Evolutionary conservation across 495 filamentous ascomycete genomes (phyloP).

Genomic region (Neurospora africana): DNA sequence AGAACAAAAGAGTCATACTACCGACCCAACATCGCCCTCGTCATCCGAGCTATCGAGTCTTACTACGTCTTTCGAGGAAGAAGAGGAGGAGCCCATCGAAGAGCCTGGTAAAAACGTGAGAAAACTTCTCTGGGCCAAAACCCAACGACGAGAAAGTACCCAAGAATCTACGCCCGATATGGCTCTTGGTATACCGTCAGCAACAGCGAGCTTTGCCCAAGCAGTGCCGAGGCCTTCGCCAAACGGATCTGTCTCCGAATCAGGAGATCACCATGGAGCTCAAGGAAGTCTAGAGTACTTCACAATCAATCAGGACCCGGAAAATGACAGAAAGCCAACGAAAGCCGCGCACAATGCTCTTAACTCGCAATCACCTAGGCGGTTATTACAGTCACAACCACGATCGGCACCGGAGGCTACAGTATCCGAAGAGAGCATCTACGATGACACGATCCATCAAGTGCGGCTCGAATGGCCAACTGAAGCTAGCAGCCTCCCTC

Average conservation of each 20-base stretch:
- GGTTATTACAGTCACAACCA: neutral
- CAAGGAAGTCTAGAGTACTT: neutral
- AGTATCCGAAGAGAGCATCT: neutral
- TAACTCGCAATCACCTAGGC: neutral
- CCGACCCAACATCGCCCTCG: neutral
- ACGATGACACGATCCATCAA: neutral
- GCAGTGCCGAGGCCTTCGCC: neutral
- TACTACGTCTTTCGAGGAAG: neutral
- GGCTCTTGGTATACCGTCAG: no score
- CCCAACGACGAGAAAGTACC: neutral
- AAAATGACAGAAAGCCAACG: neutral
- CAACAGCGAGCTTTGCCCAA: slow-evolving; percentile 2
- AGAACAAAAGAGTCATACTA: neutral
- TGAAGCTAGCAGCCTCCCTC: neutral
- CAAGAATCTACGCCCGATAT: neutral
- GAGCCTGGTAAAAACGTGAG: neutral
- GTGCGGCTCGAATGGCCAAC: neutral
- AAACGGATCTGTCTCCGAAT: neutral
- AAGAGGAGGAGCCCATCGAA: neutral
- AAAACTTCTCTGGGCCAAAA: slow-evolving; percentile 19
- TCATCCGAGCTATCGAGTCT: neutral
- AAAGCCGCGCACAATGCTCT: neutral
- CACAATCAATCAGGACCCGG: neutral
- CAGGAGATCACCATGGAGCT: neutral
- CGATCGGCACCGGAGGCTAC: neutral